Conservation (phyloP, 441 rosid genomes). For the Syzygium malaccense region DNA sequence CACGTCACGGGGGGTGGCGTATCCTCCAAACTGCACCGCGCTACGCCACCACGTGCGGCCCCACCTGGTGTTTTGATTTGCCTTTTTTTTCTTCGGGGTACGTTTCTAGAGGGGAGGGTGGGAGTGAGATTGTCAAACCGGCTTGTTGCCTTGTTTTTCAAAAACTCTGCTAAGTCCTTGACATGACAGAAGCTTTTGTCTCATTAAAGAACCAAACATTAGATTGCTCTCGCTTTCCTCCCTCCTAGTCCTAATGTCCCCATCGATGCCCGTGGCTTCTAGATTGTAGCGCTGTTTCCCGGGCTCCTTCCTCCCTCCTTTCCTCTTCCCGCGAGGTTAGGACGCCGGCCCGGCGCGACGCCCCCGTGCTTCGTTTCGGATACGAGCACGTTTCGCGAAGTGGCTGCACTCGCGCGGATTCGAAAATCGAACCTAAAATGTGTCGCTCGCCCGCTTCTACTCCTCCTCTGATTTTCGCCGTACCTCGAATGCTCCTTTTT, state of each 20-base stretch:
- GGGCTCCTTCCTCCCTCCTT: not conserved
- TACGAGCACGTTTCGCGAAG: not conserved
- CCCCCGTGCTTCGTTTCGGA: not conserved
- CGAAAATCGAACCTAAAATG: no score
- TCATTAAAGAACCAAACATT: not conserved
- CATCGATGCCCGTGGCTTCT: not conserved
- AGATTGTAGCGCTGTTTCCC: not conserved
- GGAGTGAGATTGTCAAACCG: not conserved
- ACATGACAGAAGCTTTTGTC: not conserved
- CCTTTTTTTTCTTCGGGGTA: no score
- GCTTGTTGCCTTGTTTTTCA: not conserved
- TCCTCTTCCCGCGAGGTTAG: not conserved
- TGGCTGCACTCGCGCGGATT: fast-evolving
- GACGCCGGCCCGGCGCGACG: not conserved
- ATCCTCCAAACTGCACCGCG: not conserved
- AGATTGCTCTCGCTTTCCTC: not conserved
- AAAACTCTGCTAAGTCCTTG: not conserved
- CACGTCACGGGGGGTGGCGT: not conserved
- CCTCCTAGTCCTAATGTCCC: not conserved
- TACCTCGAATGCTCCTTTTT: not conserved
- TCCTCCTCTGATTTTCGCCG: no score
- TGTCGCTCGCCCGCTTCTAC: not conserved
- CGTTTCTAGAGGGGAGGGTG: not conserved
- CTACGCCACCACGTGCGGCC: not conserved
- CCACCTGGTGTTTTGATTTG: not conserved